Evolutionary conservation across 2,329 filamentous ascomycete species (phyloP), one percentile per base, ranked within the genome.

Genomic region (Acarospora socialis): DNA sequence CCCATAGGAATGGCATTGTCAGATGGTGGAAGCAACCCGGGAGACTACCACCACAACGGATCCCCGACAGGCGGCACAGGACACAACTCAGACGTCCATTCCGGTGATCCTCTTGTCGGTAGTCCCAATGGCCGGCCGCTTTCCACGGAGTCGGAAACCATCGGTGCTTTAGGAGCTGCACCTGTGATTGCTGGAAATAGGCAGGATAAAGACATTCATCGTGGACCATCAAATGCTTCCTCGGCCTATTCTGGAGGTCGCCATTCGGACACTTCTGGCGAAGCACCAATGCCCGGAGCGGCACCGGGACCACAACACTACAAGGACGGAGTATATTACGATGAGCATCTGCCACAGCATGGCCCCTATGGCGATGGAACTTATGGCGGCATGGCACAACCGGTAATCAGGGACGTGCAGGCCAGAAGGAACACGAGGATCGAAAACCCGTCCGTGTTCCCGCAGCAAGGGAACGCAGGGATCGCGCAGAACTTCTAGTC

Each of bases 401-500:
- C 90, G 2, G 71, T 98, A 32, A 94, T 98, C 42, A 74, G 86
- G 34, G 90, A 98, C 54, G 90, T 95, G 43, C 78, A 80, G 41
- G 90, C 90, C 17, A 68, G 90, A 45, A 73, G 90, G 43, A 94
- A 94, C 60, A 94, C 90, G 8, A 74, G 86, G 40, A 95, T 98
- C 49, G 86, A 95, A 60, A 92, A 79, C 52, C 78, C 83, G 2
- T 73, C 81, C 26, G 81, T 90, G 40, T 92, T 81, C 48, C 86
- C 87, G 7, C 82, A 92, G 51, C 84, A 92, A 61, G 74, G 72
- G 20, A 92, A 81, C 47, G 82, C 82, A 22, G 90, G 90, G 37
- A 94, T 98, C 48, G 81, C 90, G 19, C 90, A 95, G 59, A 98
- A 98, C 57, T 98, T 98, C 49, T 95, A 71, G 40, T 19, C 12